phyloP scores from a whole-genome alignment of 2,329 filamentous ascomycete species.

The Ophiostoma fasciatum region DNA sequence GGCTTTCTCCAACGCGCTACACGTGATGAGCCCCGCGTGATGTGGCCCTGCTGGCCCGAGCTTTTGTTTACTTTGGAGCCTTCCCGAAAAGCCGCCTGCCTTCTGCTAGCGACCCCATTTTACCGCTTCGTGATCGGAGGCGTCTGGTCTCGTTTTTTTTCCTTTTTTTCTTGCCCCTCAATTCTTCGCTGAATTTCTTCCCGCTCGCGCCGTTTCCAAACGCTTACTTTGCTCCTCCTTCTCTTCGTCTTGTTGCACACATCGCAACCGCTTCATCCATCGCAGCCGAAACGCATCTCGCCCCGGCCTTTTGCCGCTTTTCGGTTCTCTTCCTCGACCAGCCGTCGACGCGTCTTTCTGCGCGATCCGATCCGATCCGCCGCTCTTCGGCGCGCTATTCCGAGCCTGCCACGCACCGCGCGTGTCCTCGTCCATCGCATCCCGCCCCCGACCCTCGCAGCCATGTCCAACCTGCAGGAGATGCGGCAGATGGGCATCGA shows the following conservation, averaged over 20 bases:
- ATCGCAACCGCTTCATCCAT: no score
- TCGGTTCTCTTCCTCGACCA: not conserved
- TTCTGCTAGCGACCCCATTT: not conserved
- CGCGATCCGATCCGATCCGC: no score
- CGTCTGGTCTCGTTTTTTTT: not conserved
- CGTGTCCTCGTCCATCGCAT: no score
- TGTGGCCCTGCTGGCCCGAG: slow-evolving; percentile 8
- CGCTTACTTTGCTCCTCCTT: not conserved
- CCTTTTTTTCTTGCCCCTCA: slow-evolving; percentile 1
- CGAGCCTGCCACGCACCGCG: no score
- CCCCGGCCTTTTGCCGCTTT: not conserved
- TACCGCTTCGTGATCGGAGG: slow-evolving; percentile 5
- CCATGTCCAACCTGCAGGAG: slow-evolving; percentile 11
- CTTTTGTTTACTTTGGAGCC: slow-evolving; percentile 13
- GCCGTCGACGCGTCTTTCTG: no score
- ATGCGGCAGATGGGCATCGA: slow-evolving; percentile 50
- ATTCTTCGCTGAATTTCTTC: slow-evolving; percentile 3
- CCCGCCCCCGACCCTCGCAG: no score
- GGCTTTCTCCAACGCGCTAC: not conserved
- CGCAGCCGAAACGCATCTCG: no score
- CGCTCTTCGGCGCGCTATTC: no score
- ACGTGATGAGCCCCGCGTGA: slow-evolving; percentile 1
- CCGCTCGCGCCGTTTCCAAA: not conserved
- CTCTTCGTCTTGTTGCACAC: not conserved
- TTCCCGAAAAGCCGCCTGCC: slow-evolving; percentile 6